Percentiles rank a stretch among this genome's conserved stretches.
These are phyloP conservation scores for Monilinia fructicola DNA, from an alignment of 2,329 filamentous ascomycete species.

Conservation along the genomic window DNA sequence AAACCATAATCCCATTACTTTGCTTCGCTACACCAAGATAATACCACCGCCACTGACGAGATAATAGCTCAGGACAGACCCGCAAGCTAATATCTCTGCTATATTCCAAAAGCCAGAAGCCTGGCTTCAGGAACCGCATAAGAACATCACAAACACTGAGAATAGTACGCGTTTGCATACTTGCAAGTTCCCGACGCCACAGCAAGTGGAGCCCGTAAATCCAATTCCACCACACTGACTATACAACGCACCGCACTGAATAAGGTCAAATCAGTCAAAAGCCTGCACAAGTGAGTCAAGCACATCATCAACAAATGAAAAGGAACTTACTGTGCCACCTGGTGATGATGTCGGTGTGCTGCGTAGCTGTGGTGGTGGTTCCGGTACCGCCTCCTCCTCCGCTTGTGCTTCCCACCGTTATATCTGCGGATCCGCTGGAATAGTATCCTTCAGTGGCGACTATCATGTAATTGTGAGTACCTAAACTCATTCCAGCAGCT, in stretches of 20 bases:
- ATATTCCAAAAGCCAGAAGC: too few relatives aligned
- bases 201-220: conserved; percentile 16
- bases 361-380: not conserved
- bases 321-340: conserved; percentile 1
- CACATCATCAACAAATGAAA: too few relatives aligned
- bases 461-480: conserved; percentile 52
- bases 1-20: too few relatives aligned
- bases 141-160: conserved; percentile 23
- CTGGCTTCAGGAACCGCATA: too few relatives aligned
- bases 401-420: conserved; percentile 23
- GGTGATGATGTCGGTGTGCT: not conserved
- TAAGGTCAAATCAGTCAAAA: not conserved
- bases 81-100: too few relatives aligned
- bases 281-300: not conserved
- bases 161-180: conserved; percentile 16
- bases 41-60: too few relatives aligned
- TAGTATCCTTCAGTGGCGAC: conserved; percentile 38
- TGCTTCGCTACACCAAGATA: too few relatives aligned
- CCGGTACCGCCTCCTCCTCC: not conserved
- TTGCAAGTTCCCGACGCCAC: conserved; percentile 19
- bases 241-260: conserved; percentile 20
- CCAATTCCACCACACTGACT: conserved; percentile 21
- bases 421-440: conserved; percentile 25
- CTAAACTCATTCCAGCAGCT: conserved; percentile 49
- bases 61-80: too few relatives aligned